Percentiles rank a stretch among this genome's conserved stretches.
Conservation (phyloP, 2,329 filamentous ascomycete species). For the Xylaria sp. region DNA sequence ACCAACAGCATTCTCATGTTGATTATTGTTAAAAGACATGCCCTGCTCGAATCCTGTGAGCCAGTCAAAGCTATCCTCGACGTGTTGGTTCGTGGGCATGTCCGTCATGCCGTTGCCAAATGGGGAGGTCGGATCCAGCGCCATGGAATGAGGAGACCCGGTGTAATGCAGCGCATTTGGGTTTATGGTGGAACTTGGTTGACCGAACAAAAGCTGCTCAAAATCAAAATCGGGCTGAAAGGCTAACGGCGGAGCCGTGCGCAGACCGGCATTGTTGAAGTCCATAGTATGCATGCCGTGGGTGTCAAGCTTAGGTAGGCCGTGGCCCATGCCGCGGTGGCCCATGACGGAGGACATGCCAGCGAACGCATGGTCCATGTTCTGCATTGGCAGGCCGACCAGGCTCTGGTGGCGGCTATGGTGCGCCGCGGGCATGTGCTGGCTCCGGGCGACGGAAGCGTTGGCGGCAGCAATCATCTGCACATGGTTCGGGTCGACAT, state of each 20-base stretch:
- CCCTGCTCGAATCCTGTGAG: constrained; percentile 81
- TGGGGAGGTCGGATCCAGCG: constrained; percentile 70
- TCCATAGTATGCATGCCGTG: constrained; percentile 74
- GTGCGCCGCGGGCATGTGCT: constrained; percentile 63
- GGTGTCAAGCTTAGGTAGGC: constrained; percentile 86
- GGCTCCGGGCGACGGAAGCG: constrained; percentile 60
- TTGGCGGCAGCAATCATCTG: constrained; percentile 75
- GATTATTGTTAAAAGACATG: constrained; percentile 71
- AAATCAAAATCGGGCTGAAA: constrained; percentile 75
- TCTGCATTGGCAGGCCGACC: constrained; percentile 70
- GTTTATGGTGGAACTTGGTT: constrained; percentile 73
- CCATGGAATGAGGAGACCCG: constrained; percentile 76
- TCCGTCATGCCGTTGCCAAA: constrained; percentile 69
- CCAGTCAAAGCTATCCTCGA: constrained; percentile 88
- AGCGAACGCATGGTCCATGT: constrained; percentile 72
- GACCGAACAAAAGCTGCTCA: constrained; percentile 75
- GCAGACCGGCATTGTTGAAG: constrained; percentile 71
- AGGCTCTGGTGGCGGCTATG: constrained; percentile 82
- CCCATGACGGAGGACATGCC: constrained; percentile 77
- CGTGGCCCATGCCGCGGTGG: constrained; percentile 73
- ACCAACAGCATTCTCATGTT: constrained; percentile 84
- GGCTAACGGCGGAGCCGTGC: constrained; percentile 78
- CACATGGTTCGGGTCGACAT: constrained; percentile 82
- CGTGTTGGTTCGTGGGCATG: constrained; percentile 66
- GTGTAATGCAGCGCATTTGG: constrained; percentile 84